Evolutionary conservation across 768 basidiomycete genomes (phyloP).

Genomic region (Hortiboletus flavorubellus): DNA sequence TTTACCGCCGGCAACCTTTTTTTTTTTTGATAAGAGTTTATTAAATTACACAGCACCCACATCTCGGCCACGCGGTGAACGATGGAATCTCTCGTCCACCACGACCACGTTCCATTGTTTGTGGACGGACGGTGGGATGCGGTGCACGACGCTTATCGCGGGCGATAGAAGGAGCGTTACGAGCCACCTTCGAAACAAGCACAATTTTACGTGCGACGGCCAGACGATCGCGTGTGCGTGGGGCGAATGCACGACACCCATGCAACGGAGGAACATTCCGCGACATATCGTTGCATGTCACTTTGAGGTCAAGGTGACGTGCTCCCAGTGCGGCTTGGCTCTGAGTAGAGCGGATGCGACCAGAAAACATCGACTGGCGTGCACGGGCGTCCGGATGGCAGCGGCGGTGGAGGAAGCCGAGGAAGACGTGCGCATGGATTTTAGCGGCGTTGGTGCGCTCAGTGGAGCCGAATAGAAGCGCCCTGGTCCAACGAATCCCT

Average conservation of each 20-base stretch:
- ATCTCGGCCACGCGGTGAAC: slow-evolving; percentile 7
- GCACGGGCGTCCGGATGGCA: neutral
- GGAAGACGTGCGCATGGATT: neutral
- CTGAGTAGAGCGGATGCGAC: slow-evolving; percentile 24
- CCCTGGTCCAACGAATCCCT: neutral
- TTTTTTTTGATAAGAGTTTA: slow-evolving; percentile 2
- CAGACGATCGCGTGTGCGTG: slow-evolving; percentile 14
- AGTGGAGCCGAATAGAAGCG: neutral
- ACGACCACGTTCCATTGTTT: slow-evolving; percentile 16
- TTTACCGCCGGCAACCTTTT: neutral
- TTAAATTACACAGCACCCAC: slow-evolving; percentile 6
- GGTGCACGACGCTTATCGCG: slow-evolving; percentile 12
- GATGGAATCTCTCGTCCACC: neutral
- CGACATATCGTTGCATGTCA: slow-evolving; percentile 26
- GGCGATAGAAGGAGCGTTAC: slow-evolving; percentile 20
- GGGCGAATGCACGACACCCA: slow-evolving; percentile 7
- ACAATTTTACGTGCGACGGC: slow-evolving; percentile 20
- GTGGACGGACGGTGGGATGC: slow-evolving; percentile 14
- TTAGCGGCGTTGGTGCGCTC: slow-evolving; percentile 16
- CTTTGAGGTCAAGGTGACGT: slow-evolving; percentile 22
- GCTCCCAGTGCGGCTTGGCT: slow-evolving; percentile 11
- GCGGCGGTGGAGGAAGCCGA: neutral
- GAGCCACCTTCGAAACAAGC: slow-evolving; percentile 19
- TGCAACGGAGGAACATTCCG: slow-evolving; percentile 28
- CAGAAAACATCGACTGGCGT: slow-evolving; percentile 20